These are phyloP conservation scores for Oenanthe sinensis DNA, from an alignment of 129 eudicot genomes.

Conservation along the genomic window DNA sequence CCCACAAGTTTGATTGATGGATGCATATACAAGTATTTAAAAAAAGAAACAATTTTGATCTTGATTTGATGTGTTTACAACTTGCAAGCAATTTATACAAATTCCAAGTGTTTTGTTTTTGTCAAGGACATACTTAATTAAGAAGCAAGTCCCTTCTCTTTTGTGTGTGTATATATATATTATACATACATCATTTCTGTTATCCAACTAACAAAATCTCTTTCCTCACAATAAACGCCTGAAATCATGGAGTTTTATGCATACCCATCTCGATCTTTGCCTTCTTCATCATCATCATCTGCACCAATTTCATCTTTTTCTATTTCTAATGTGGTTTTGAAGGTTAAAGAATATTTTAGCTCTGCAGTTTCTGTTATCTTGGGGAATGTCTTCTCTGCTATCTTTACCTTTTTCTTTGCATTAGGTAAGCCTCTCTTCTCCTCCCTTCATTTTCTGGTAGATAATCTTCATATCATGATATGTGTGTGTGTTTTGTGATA, in stretches of 20 bases:
- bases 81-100: background rate
- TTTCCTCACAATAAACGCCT: background rate
- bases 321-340: conserved; percentile 30
- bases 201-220: background rate
- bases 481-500: background rate
- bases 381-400: conserved; percentile 80
- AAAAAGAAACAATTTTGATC: background rate
- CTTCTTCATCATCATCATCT: conserved; percentile 26
- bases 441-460: background rate
- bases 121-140: background rate
- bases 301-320: conserved; percentile 35
- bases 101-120: background rate
- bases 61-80: conserved; percentile 3
- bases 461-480: background rate
- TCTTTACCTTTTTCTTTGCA: conserved; percentile 94
- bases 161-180: background rate
- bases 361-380: conserved; percentile 60
- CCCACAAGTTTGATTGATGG: background rate
- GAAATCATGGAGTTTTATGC: conserved; percentile 61
- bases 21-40: background rate
- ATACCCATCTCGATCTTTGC: conserved; percentile 58
- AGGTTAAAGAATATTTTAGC: conserved; percentile 41
- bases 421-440: conserved; percentile 37
- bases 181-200: background rate
- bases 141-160: background rate